Evolutionary conservation across 306 rosid species (phyloP).

Genomic region (Dalbergia cultrata): DNA sequence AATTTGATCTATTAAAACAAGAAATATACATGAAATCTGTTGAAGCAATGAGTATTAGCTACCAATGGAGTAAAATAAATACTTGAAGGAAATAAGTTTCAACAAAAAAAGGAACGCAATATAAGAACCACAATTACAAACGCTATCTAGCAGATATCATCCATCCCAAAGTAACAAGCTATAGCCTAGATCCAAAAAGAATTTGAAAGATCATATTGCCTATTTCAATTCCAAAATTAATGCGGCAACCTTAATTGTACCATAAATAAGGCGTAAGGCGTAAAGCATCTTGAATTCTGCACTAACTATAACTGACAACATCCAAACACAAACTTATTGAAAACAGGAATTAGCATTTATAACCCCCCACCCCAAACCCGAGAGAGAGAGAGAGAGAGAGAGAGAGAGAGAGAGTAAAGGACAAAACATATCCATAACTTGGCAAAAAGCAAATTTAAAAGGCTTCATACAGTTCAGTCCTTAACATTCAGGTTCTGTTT

Average conservation of each 20-base stretch:
- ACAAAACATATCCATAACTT: slow-evolving; percentile 9
- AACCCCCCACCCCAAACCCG: too few species aligned
- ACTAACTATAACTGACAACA: too few species aligned
- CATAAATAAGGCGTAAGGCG: too few species aligned
- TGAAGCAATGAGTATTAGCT: slow-evolving; percentile 22
- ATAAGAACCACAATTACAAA: not conserved
- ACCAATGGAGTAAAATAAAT: not conserved
- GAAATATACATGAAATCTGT: slow-evolving; percentile 53
- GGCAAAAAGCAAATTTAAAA: not conserved
- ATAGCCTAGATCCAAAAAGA: slow-evolving; percentile 18
- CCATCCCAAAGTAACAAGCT: slow-evolving; percentile 2
- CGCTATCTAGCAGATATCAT: not conserved
- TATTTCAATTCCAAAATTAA: not conserved
- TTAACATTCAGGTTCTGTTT: too few species aligned
- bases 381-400: too few species aligned
- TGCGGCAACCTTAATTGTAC: not conserved
- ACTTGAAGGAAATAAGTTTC: slow-evolving; percentile 1
- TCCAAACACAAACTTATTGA: too few species aligned
- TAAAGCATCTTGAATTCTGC: too few species aligned
- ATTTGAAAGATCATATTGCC: not conserved
- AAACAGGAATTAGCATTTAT: too few species aligned
- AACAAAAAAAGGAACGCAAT: not conserved
- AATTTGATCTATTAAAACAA: slow-evolving; percentile 68
- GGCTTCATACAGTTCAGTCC: too few species aligned
- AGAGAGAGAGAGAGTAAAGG: not conserved